Base-by-base conservation (phyloP, 2,329 filamentous ascomycete species). In the Monosporascus sp. region DNA sequence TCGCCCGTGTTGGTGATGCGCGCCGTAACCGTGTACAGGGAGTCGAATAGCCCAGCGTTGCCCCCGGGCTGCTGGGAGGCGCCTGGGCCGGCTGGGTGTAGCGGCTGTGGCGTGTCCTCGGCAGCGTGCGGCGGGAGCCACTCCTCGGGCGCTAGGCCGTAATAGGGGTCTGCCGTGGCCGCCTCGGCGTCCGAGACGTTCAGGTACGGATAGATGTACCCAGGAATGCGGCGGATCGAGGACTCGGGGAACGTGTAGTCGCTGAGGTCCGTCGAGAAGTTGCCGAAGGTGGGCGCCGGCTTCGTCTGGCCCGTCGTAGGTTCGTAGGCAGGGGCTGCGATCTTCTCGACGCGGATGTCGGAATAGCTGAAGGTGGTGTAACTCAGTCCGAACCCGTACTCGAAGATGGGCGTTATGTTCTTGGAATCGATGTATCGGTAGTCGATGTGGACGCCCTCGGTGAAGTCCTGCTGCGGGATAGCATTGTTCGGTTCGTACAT, bases 291-390 rank as follows among this genome's bases (percentile, higher is more conserved):
- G 0, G 87, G 87, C 0, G 88, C 89, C 0, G 41, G 20, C 20
- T 82, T 70, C 0, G 87, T 89, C 62, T 76, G 68, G 54, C 88
- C 88, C 0, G 71, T 75, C 0, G 84, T 84, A 0, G 88, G 79
- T 8, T 60, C 63, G 73, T 89, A 89, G 0, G 74, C 64, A 20
- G 67, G 68, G 1, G 75, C 76, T n/a, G 73, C 62, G 48, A 72
- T 70, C 60, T 80, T 79, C 58, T 74, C 62, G 37, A 91, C 72
- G 31, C 76, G 68, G 37, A 94, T 72, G 66, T 88, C 76, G n/a
- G 86, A 83, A 74, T 91, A 91, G 51, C 81, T 70, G 65, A 95
- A 93, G 2, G 79, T 89, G 1, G 89, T 91, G 77, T 94, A 95
- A 3, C 84, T 88, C 14, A 95, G 75, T 52, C 91, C 91, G 63